These are phyloP conservation scores for Taphrina flavorubra DNA, from an alignment of 1,139 yeast genomes.

Conservation along the genomic window DNA sequence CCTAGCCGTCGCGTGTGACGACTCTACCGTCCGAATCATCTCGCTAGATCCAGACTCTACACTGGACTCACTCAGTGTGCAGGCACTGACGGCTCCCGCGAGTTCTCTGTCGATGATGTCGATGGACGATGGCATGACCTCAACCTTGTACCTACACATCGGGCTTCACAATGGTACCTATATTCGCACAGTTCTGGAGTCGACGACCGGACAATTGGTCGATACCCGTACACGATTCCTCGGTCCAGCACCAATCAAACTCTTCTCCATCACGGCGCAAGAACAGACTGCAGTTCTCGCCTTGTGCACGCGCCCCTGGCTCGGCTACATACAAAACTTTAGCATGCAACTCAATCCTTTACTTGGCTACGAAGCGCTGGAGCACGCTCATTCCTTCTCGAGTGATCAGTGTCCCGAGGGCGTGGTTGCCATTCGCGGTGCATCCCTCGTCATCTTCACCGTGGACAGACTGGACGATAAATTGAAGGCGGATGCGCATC, in stretches of 20 bases:
- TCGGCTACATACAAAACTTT: conserved; percentile 51
- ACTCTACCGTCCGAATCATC: conserved; percentile 70
- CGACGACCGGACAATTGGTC: conserved; percentile 65
- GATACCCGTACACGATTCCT: conserved; percentile 75
- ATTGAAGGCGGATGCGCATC: conserved; percentile 56
- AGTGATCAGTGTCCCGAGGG: conserved; percentile 70
- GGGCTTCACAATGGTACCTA: conserved; percentile 86
- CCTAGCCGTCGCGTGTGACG: conserved; percentile 73
- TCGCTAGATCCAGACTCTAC: conserved; percentile 70
- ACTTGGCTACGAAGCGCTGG: conserved; percentile 50
- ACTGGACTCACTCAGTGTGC: conserved; percentile 67
- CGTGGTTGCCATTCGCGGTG: conserved; percentile 65
- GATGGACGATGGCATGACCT: conserved; percentile 50
- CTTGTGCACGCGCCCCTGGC: conserved; percentile 55
- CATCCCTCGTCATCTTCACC: conserved; percentile 63
- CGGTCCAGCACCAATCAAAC: conserved; percentile 68
- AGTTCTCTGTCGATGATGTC: conserved; percentile 58
- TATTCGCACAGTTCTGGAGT: conserved; percentile 66
- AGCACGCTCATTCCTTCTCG: conserved; percentile 60
- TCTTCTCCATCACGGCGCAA: conserved; percentile 54
- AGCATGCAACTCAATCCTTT: conserved; percentile 51
- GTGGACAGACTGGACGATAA: conserved; percentile 62
- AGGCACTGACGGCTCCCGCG: conserved; percentile 69
- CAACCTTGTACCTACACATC: conserved; percentile 61
- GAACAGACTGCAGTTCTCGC: conserved; percentile 53